Base-by-base conservation (phyloP, 23 red algal genomes). In the Gracilariopsis chorda region DNA sequence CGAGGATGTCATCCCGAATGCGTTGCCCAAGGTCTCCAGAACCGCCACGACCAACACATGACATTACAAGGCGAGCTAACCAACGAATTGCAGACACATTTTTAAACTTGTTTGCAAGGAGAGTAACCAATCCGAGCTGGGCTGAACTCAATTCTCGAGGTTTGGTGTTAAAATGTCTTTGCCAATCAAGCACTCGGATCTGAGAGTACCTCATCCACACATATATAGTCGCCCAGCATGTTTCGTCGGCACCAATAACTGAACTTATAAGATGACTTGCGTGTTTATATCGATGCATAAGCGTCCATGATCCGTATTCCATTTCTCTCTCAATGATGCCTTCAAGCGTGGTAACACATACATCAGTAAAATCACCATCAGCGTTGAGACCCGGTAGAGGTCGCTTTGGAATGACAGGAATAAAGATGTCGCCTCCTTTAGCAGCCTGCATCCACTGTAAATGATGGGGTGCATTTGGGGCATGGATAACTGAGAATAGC, bases 231-330 rank as follows among this genome's bases (percentile, higher is more conserved):
- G 59, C 56, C 90, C 91, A 90, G 30, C 68, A 78, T 23, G 84
- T 61, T 27, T 71, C 85, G 30, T 98, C 95, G 19, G 65, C 23
- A 36, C 78, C 77, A 42, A 89, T 51, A 39, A 82, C 49, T 42
- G 74, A 87, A 34, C 76, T 69, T 21, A 93, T 61, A n/a, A 98
- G 57, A 63, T 98, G 80, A 44, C 80, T 76, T 3, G 86, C 95
- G 42, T 87, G 39, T 7, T 71, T 21, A 44, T 98, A 98, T 14
- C 95, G 84, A 60, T 98, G 95, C 95, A 98, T 98, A 8, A 98
- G 87, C 35, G 95, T 98, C 95, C 95, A 98, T 60, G 95, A 98
- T 23, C 91, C 91, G 48, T 94, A 98, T 51, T 98, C 91, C 90
- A 98, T 88, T 59, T 98, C 95, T 68, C 77, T 67, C 56, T 98